Evolutionary conservation across 2,329 filamentous ascomycete species (phyloP).

Genomic region (Akanthomyces lecanii): DNA sequence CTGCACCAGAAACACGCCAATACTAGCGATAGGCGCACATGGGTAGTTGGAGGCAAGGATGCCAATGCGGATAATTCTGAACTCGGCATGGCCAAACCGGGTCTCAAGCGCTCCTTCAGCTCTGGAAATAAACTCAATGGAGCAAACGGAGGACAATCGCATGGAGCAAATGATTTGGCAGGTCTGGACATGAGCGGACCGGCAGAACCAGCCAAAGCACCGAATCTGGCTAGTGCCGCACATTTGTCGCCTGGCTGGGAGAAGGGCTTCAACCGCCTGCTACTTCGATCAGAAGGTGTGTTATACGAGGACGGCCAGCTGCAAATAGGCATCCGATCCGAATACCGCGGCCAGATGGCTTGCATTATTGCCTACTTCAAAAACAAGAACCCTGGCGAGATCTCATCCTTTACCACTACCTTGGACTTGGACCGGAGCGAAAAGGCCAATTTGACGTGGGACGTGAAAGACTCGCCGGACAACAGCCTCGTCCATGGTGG

Average conservation of each 20-base stretch:
- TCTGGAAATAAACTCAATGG: slow-evolving; percentile 48
- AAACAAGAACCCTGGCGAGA: slow-evolving; percentile 82
- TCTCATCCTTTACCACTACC: slow-evolving; percentile 91
- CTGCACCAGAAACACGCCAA: slow-evolving; percentile 92
- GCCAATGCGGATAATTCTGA: slow-evolving; percentile 80
- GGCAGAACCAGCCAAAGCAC: slow-evolving; percentile 57
- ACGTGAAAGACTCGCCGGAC: slow-evolving; percentile 84
- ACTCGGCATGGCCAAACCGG: slow-evolving; percentile 73
- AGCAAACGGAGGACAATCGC: slow-evolving; percentile 46
- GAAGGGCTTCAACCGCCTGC: slow-evolving; percentile 75
- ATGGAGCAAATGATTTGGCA: slow-evolving; percentile 62
- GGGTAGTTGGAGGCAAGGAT: slow-evolving; percentile 96
- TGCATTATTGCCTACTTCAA: slow-evolving; percentile 94
- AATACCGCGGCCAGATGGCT: slow-evolving; percentile 93
- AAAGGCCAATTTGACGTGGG: slow-evolving; percentile 68
- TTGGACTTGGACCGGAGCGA: slow-evolving; percentile 72
- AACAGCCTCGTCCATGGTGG: slow-evolving; percentile 68
- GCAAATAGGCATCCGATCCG: slow-evolving; percentile 85
- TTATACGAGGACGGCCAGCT: slow-evolving; percentile 94
- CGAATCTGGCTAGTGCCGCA: slow-evolving; percentile 86
- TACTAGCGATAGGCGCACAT: slow-evolving; percentile 91
- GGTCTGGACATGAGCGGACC: slow-evolving; percentile 74
- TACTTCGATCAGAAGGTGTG: slow-evolving; percentile 77
- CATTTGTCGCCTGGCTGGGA: slow-evolving; percentile 96
- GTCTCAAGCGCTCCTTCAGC: slow-evolving; percentile 83